phyloP scores from a whole-genome alignment of 1,284 basidiomycete species.

The Cerrena zonata region DNA sequence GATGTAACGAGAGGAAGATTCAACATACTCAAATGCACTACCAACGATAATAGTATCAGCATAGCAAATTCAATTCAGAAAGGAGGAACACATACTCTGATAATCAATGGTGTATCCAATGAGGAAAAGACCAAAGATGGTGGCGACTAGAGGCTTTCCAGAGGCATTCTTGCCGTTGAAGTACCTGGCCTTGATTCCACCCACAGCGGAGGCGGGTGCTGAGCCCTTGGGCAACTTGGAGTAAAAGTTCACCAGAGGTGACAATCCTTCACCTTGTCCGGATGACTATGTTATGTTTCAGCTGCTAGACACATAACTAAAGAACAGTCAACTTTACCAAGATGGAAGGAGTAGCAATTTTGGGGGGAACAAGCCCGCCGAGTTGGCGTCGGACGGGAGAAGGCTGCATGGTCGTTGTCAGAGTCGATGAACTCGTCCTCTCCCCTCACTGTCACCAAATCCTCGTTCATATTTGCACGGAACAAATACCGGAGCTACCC shows the following conservation, averaged over 20 bases:
- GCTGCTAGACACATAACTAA: conserved; percentile 22
- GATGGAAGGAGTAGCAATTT: conserved; percentile 86
- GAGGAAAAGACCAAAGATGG: conserved; percentile 72
- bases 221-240: conserved; percentile 83
- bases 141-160: conserved; percentile 66
- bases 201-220: conserved; percentile 52
- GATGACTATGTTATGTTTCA: conserved; percentile 15
- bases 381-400: conserved; percentile 79
- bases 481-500: no score
- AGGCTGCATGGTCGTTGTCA: conserved; percentile 59
- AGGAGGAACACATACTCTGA: conserved; percentile 62
- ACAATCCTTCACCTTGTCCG: conserved; percentile 75
- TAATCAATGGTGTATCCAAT: conserved; percentile 89
- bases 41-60: conserved; percentile 2
- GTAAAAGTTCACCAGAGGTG: conserved; percentile 88
- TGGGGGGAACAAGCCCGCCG: conserved; percentile 82
- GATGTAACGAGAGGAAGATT: conserved; percentile 2
- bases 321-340: conserved; percentile 48
- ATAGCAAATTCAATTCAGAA: neutral
- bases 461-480: no score
- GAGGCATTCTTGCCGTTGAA: conserved; percentile 84
- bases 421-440: conserved; percentile 16
- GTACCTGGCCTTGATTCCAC: conserved; percentile 74
- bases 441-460: no score
- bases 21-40: conserved; percentile 75